Conservation (phyloP, 306 rosid genomes). For the Senna siamea region DNA sequence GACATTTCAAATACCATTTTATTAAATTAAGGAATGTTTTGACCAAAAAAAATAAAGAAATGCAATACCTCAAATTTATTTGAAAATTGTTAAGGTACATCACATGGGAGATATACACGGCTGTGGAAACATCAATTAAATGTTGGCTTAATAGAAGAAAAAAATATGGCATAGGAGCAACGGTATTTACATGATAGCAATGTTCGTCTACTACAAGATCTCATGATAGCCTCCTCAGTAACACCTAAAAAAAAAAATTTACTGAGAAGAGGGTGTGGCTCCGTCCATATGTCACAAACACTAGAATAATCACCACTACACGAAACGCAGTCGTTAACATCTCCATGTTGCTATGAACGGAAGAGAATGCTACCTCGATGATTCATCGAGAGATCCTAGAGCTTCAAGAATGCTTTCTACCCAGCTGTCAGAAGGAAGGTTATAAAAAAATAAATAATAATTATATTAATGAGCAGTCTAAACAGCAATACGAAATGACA, state of each 20-base stretch:
- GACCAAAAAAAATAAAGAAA: too few relatives aligned
- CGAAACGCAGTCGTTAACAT: slow-evolving; percentile 24
- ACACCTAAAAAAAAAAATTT: slow-evolving; percentile 15
- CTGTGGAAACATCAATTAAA: slow-evolving; percentile 20
- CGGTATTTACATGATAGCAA: slow-evolving; percentile 41
- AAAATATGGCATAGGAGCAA: not conserved
- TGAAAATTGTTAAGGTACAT: not conserved
- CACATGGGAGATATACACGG: not conserved
- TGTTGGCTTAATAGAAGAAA: slow-evolving; percentile 25
- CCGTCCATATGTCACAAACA: slow-evolving; percentile 20
- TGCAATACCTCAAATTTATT: too few relatives aligned
- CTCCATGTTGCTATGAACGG: slow-evolving; percentile 22
- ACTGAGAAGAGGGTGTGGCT: slow-evolving; percentile 31
- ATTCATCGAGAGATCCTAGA: slow-evolving; percentile 49
- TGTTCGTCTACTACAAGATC: slow-evolving; percentile 15
- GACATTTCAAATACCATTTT: not conserved
- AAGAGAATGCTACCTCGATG: slow-evolving; percentile 46
- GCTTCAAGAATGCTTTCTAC: slow-evolving; percentile 89
- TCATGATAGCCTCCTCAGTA: slow-evolving; percentile 40
- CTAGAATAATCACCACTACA: slow-evolving; percentile 30
- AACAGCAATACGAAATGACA: not conserved
- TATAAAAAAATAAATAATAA: slow-evolving; percentile 10
- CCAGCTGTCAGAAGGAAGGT: slow-evolving; percentile 67
- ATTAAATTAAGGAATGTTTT: not conserved
- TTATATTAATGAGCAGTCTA: slow-evolving; percentile 16